Conservation (phyloP, 176 grass and related monocot genomes). For the Lolium rigidum region DNA sequence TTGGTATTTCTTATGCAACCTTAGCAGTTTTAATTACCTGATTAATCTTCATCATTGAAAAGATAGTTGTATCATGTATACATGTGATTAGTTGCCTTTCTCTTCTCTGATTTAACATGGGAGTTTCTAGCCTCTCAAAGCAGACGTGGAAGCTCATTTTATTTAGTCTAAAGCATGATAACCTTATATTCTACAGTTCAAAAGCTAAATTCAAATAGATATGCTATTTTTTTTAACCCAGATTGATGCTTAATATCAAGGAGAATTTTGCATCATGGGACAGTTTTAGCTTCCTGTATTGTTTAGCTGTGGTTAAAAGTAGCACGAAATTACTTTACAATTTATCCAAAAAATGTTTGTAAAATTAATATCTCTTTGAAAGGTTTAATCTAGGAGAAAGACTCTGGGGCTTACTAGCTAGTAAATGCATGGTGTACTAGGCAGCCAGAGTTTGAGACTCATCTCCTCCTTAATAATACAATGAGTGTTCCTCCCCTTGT, state of each 20-base stretch:
- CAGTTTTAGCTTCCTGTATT: neutral
- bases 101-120: neutral
- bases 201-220: neutral
- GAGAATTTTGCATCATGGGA: neutral
- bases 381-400: neutral
- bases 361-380: conserved; percentile 1
- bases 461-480: too few relatives aligned
- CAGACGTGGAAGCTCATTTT: neutral
- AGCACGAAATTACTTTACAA: neutral
- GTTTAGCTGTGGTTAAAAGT: neutral
- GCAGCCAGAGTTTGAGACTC: too few relatives aligned
- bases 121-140: neutral
- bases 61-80: neutral
- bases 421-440: too few relatives aligned
- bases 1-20: neutral
- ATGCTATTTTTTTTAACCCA: neutral
- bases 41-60: neutral
- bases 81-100: neutral
- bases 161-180: neutral
- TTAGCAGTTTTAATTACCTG: neutral
- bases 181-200: too few relatives aligned
- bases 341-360: neutral
- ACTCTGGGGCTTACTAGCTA: too few relatives aligned
- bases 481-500: too few relatives aligned
- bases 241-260: neutral